phyloP scores from a whole-genome alignment of 176 grass and related monocot genomes.

The Musa troglodytarum region DNA sequence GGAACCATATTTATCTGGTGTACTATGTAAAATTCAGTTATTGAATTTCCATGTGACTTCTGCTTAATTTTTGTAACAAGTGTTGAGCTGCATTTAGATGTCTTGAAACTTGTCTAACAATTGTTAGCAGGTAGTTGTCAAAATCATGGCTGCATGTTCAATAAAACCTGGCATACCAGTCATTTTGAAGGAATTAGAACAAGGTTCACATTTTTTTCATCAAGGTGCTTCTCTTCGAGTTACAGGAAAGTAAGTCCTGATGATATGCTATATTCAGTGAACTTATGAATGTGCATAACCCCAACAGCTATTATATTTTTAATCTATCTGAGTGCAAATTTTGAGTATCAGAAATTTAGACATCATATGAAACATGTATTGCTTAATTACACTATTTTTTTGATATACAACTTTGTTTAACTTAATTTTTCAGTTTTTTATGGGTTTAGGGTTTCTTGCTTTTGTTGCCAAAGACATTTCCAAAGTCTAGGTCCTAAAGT shows the following conservation, averaged over 20 bases:
- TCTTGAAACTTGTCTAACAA: not conserved
- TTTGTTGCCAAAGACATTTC: too few species aligned
- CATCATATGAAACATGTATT: not conserved
- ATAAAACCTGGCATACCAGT: constrained; percentile 61
- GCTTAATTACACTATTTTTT: not conserved
- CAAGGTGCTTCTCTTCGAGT: constrained; percentile 68
- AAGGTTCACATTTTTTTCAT: constrained; percentile 58
- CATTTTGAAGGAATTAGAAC: constrained; percentile 47
- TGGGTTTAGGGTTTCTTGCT: not conserved
- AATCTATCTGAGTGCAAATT: not conserved
- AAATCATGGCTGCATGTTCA: constrained; percentile 37
- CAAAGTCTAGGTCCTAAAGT: too few species aligned
- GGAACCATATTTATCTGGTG: too few species aligned
- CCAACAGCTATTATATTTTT: not conserved
- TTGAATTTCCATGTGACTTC: not conserved
- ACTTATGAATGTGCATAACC: not conserved
- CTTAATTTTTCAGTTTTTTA: not conserved
- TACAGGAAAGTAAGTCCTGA: constrained; percentile 48
- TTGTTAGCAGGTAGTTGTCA: not conserved
- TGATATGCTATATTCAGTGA: not conserved
- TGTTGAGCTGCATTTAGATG: not conserved
- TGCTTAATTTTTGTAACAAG: not conserved
- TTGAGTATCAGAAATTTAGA: not conserved
- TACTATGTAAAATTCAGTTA: not conserved
- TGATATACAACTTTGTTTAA: not conserved